phyloP scores from a whole-genome alignment of 371 early-diverging fungal species.

The Batkoa obscura region DNA sequence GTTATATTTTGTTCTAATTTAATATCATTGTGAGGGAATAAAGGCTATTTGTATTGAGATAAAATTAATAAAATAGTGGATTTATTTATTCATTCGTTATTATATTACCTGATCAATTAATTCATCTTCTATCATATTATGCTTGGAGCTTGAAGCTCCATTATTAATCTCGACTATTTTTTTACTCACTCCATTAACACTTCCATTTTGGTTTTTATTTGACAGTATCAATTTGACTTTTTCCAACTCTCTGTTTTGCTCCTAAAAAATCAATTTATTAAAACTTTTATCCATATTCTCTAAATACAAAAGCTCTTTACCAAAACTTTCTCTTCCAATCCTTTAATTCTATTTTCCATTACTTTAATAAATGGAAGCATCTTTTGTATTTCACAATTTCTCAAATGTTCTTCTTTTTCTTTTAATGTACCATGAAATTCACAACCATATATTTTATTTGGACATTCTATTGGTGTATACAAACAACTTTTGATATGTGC shows the following conservation, averaged over 20 bases:
- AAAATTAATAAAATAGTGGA: background rate
- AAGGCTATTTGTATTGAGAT: background rate
- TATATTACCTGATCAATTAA: background rate
- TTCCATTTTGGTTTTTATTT: background rate
- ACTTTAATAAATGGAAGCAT: constrained; percentile 1
- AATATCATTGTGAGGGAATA: background rate
- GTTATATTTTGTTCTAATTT: constrained; percentile 9
- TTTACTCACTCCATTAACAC: too few species aligned
- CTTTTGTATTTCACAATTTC: background rate
- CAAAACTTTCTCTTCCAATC: background rate
- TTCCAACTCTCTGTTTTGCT: background rate
- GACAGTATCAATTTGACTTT: background rate
- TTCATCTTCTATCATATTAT: background rate
- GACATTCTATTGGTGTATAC: constrained; percentile 20
- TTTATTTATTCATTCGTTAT: background rate
- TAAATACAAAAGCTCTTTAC: background rate
- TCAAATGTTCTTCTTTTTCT: background rate
- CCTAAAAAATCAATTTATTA: background rate
- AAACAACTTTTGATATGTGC: constrained; percentile 22
- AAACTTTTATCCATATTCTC: background rate
- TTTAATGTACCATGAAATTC: constrained; percentile 17
- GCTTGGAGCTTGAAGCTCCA: background rate
- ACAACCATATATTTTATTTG: constrained; percentile 23
- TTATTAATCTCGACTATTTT: background rate
- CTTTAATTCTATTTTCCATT: background rate